Conservation (phyloP, 148 eudicot species). For the Chenopodium quinoa region DNA sequence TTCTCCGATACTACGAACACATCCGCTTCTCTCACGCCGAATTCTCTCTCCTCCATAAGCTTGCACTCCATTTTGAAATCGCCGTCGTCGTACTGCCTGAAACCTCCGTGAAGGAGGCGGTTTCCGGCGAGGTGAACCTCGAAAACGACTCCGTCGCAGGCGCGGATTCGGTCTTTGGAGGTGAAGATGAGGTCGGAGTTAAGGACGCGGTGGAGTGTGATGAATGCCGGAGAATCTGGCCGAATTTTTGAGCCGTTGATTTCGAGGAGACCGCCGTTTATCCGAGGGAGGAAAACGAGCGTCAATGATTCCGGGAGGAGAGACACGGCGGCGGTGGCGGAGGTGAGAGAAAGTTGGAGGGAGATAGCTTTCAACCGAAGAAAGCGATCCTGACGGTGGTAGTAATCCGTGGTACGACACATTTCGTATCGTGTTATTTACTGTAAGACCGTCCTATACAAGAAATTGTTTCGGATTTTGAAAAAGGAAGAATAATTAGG, state of each 20-base stretch:
- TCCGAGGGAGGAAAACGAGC: constrained; percentile 55
- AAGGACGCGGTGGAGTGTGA: constrained; percentile 46
- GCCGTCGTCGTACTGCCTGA: constrained; percentile 33
- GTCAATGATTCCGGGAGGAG: constrained; percentile 40
- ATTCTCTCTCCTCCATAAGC: constrained; percentile 18
- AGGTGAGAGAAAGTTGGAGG: neutral
- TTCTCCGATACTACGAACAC: constrained; percentile 37
- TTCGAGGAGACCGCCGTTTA: constrained; percentile 37
- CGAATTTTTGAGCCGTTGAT: constrained; percentile 39
- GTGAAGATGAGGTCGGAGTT: constrained; percentile 19
- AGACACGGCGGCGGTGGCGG: neutral
- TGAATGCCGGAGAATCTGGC: constrained; percentile 51
- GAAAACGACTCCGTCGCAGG: constrained; percentile 49
- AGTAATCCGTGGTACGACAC: neutral
- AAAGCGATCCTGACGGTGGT: neutral
- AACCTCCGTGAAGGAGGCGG: constrained; percentile 46
- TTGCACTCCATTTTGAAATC: constrained; percentile 50
- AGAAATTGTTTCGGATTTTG: too few species aligned
- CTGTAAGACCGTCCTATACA: too few species aligned
- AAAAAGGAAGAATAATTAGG: too few species aligned
- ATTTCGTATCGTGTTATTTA: neutral
- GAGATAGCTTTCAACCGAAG: neutral
- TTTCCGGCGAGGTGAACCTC: constrained; percentile 51
- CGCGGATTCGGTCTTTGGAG: constrained; percentile 37
- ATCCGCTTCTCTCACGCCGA: constrained; percentile 23